Base-by-base conservation (phyloP, 208 protist genomes). In the Wallacemonas collosoma region DNA sequence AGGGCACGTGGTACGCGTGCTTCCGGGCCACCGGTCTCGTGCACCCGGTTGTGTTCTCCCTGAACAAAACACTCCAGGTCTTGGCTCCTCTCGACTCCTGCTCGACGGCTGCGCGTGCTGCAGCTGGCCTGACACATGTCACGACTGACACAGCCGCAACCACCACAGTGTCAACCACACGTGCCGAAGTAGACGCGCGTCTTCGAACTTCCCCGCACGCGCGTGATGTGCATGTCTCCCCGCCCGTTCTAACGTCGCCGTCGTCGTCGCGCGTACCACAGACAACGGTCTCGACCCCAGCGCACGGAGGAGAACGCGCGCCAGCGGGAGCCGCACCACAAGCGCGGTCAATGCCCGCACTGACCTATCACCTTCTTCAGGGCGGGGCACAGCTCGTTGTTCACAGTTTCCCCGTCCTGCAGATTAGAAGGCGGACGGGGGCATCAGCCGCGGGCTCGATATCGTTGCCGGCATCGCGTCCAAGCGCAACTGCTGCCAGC, bases 361-460 rank as follows among this genome's bases (percentile, higher is more conserved):
- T 88, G n/a, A 48, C 56, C 38, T 93, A 88, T 69, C 88, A 93
- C 40, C 70, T 95, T 68, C 69, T 91, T 26, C 88, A 90, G 39
- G 76, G 86, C 41, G 90, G 90, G 2, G 76, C 77, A 36, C 79
- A 83, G 76, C 62, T 95, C 17, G 67, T 79, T 41, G 82, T 95
- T 9, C 77, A 90, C 62, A 84, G 81, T 54, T 91, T 93, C 55
- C 82, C 83, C 1, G 81, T 85, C 35, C 73, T 94, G 67, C 90
- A 86, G 69, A 86, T 94, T 38, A 48, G 35, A 26, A 79, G 89
- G 12, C 83, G 89, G n/a, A 78, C 70, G 26, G 63, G 58, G 35
- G 9, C 15, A 4, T 61, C 45, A 8, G 17, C 6, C 40, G 35
- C 3, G 38, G 15, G 48, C 17, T 35, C 43, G 1, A 48, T 39